Evolutionary conservation across 2,329 filamentous ascomycete species (phyloP).

Genomic region (Monilinia laxa): DNA sequence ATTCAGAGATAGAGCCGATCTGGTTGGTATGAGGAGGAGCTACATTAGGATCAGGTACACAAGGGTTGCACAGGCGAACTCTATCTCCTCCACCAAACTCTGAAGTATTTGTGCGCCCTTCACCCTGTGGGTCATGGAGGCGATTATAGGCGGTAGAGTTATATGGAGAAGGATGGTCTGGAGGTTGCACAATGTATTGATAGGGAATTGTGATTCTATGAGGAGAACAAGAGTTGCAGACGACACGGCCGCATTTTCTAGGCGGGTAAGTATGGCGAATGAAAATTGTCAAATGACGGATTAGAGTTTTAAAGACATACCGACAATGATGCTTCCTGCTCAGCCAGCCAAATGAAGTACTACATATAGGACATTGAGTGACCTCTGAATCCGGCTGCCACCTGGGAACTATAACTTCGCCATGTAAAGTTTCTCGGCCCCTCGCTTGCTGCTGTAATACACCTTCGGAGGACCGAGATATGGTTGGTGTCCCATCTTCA

Average conservation of each 20-base stretch:
- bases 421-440: constrained; percentile 6
- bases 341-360: constrained; percentile 67
- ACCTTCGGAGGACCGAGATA: constrained; percentile 8
- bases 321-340: constrained; percentile 92
- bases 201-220: constrained; percentile 93
- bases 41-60: constrained; percentile 67
- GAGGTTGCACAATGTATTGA: constrained; percentile 85
- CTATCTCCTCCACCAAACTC: constrained; percentile 62
- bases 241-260: constrained; percentile 88
- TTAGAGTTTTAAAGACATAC: constrained; percentile 45
- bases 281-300: not conserved
- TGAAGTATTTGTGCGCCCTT: constrained; percentile 30
- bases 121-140: constrained; percentile 28
- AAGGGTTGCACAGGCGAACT: constrained; percentile 70
- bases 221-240: constrained; percentile 86
- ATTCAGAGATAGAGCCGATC: constrained; percentile 22
- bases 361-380: constrained; percentile 80
- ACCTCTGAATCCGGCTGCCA: constrained; percentile 92
- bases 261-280: constrained; percentile 16
- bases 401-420: constrained; percentile 58
- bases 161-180: constrained; percentile 40
- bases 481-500: constrained; percentile 18
- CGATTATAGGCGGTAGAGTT: constrained; percentile 24
- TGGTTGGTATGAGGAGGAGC: constrained; percentile 47
- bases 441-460: constrained; percentile 7